Evolutionary conservation across 75 land plant genomes (phyloP).

Genomic region (Sequoia sempervirens): DNA sequence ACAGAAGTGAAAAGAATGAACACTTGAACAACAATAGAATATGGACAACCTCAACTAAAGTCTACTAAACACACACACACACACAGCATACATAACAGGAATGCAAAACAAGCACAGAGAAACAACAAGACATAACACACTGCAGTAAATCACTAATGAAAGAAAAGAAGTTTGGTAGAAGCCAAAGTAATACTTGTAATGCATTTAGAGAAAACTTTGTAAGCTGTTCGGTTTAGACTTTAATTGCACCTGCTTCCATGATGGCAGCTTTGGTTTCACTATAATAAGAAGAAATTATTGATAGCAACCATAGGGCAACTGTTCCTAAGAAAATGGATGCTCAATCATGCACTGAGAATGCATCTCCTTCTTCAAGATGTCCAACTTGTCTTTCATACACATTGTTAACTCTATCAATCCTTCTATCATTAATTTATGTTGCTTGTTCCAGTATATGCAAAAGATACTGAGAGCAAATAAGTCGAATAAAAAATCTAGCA

Average conservation of each 20-base stretch:
- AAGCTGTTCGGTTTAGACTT: constrained; percentile 41
- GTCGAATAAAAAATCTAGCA: constrained; percentile 2
- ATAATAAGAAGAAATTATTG: constrained; percentile 50
- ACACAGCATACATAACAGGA: neutral
- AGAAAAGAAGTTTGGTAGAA: no score
- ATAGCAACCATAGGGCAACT: constrained; percentile 80
- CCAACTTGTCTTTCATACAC: no score
- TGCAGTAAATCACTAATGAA: neutral
- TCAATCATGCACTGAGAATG: constrained; percentile 6
- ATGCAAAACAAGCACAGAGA: neutral
- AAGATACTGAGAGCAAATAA: no score
- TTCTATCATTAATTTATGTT: no score
- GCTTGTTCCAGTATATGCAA: no score
- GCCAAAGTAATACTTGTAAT: no score
- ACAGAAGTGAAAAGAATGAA: neutral
- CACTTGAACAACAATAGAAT: neutral
- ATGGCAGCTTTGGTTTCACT: no score
- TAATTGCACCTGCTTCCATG: no score
- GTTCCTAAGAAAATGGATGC: constrained; percentile 57
- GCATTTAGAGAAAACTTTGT: constrained; percentile 14
- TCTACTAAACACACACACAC: neutral
- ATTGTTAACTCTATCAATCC: no score
- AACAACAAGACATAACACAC: neutral
- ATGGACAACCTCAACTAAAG: neutral
- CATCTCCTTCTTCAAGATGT: no score